Percentiles rank a stretch among this genome's conserved stretches.
Evolutionary conservation across 2,329 filamentous ascomycete species (phyloP).

Genomic region (Fusarium fracticaudum): DNA sequence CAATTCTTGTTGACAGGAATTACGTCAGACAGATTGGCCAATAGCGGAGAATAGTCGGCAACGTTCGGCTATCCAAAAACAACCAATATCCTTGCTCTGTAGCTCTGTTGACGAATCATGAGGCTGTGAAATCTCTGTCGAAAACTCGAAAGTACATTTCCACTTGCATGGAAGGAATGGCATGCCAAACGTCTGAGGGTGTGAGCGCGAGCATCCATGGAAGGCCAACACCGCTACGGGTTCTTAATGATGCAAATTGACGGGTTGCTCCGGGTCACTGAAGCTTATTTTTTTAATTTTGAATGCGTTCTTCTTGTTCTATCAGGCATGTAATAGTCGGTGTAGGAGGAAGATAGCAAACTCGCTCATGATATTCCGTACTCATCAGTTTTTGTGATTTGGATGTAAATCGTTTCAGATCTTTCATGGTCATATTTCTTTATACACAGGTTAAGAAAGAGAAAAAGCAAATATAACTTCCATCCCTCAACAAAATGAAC

Average conservation of each 20-base stretch:
- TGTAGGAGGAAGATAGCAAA: neutral
- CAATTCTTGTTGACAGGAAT: neutral
- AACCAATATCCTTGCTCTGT: constrained; percentile 12
- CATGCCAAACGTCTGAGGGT: constrained; percentile 16
- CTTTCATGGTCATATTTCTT: neutral
- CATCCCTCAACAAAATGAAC: neutral
- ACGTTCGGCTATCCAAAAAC: constrained; percentile 33
- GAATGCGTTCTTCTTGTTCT: neutral
- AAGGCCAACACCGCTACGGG: constrained; percentile 20
- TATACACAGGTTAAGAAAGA: neutral
- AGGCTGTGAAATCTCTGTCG: constrained; percentile 39
- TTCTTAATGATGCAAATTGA: constrained; percentile 16
- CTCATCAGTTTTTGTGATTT: neutral
- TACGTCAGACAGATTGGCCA: constrained; percentile 7
- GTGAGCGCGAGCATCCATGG: constrained; percentile 13
- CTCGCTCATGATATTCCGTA: neutral
- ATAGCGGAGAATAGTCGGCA: constrained; percentile 42
- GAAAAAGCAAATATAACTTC: neutral
- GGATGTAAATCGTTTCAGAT: neutral
- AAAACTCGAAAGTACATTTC: constrained; percentile 22
- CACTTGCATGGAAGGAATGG: constrained; percentile 30
- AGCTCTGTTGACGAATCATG: constrained; percentile 29
- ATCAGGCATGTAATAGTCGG: neutral
- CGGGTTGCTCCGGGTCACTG: constrained; percentile 15
- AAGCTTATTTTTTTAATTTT: neutral